These are phyloP conservation scores for Cruciata laevipes DNA, from an alignment of 257 asterid genomes.

Conservation along the genomic window DNA sequence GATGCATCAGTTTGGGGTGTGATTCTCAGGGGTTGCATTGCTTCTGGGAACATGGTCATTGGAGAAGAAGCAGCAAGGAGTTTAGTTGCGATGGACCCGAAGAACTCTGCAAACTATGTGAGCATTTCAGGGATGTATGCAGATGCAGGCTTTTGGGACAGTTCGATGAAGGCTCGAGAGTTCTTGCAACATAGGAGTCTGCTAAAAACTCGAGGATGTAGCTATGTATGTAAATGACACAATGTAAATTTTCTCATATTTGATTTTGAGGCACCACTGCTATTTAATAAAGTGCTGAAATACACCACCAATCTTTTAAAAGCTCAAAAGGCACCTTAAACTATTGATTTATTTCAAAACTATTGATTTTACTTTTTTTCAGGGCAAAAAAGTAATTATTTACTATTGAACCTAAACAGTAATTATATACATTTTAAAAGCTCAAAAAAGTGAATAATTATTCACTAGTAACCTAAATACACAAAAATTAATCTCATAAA, in stretches of 20 bases:
- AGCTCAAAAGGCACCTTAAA: too few relatives aligned
- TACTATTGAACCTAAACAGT: too few relatives aligned
- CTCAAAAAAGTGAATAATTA: too few relatives aligned
- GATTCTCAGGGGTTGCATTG: constrained; percentile 5
- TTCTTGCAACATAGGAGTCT: constrained; percentile 4
- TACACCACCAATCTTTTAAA: too few relatives aligned
- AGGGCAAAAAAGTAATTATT: too few relatives aligned
- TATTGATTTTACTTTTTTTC: too few relatives aligned
- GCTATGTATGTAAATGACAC: not conserved
- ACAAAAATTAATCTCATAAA: too few relatives aligned
- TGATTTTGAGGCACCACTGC: too few relatives aligned
- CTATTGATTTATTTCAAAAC: too few relatives aligned
- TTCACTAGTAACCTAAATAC: too few relatives aligned
- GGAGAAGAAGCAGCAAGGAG: constrained; percentile 10
- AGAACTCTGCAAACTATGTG: constrained; percentile 6
- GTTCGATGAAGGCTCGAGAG: constrained; percentile 1
- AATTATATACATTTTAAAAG: too few relatives aligned
- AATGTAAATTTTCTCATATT: not conserved
- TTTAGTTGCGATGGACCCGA: constrained; percentile 1
- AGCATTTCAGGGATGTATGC: constrained; percentile 11
- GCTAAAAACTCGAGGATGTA: constrained; percentile 10
- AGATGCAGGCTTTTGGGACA: constrained; percentile 9
- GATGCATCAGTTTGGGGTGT: not conserved
- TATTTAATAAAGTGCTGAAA: too few relatives aligned
- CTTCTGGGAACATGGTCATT: not conserved